Conservation (phyloP, 345 rosid genomes). For the Eucalyptus brandiana region DNA sequence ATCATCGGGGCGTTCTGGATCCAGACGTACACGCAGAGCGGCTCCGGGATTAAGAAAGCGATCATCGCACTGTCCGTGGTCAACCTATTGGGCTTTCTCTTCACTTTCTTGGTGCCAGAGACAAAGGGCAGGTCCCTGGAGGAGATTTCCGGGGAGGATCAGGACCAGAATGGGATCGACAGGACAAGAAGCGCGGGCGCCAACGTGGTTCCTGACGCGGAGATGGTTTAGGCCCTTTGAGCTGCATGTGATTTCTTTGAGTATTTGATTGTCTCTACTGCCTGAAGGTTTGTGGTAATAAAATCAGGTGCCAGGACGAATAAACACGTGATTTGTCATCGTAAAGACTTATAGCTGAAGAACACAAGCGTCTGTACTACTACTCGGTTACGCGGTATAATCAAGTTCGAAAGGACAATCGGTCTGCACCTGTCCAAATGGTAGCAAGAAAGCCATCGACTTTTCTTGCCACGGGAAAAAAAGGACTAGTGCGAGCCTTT, state of each 20-base stretch:
- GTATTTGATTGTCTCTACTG: neutral
- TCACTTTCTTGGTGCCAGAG: slow-evolving; percentile 60
- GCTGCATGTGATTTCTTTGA: neutral
- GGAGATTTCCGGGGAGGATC: slow-evolving; percentile 52
- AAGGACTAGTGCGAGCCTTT: neutral
- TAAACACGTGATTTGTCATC: neutral
- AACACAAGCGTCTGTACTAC: neutral
- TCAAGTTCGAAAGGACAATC: neutral
- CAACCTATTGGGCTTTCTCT: slow-evolving; percentile 40
- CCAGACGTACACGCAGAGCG: slow-evolving; percentile 30
- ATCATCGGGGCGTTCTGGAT: slow-evolving; percentile 47
- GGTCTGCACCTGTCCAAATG: neutral
- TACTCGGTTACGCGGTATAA: neutral
- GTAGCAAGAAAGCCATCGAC: neutral
- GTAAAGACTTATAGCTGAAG: neutral
- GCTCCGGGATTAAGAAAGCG: slow-evolving; percentile 16
- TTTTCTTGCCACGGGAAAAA: neutral
- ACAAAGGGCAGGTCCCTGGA: slow-evolving; percentile 57
- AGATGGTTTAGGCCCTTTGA: slow-evolving; percentile 7
- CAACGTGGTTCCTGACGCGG: neutral
- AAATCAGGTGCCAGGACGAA: neutral
- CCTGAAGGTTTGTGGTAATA: neutral
- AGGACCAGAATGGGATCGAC: neutral
- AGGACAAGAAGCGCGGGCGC: neutral
- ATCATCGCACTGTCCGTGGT: slow-evolving; percentile 37